Conservation (phyloP, 805 yeast genomes). For the Candida succiphila region DNA sequence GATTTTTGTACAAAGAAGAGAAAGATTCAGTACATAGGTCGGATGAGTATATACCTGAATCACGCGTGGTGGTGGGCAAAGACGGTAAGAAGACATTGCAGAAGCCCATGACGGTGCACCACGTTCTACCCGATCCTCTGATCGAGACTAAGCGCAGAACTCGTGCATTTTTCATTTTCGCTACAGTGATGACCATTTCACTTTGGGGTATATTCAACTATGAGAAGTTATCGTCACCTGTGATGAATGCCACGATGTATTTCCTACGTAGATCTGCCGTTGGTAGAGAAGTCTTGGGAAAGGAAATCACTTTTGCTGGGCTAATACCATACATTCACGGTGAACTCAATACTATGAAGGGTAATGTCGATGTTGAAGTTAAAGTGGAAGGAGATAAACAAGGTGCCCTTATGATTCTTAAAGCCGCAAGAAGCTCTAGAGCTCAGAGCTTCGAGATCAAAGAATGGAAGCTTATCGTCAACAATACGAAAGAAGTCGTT, state of each 20-base stretch:
- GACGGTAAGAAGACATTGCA: conserved; percentile 10
- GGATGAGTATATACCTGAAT: conserved; percentile 12
- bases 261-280: conserved; percentile 66
- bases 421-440: conserved; percentile 60
- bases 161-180: conserved; percentile 44
- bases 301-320: conserved; percentile 61
- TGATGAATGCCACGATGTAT: conserved; percentile 78
- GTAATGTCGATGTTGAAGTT: conserved; percentile 66
- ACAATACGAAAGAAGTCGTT: conserved; percentile 24
- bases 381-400: conserved; percentile 58
- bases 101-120: conserved; percentile 54
- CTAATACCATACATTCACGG: conserved; percentile 89
- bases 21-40: conserved; percentile 1
- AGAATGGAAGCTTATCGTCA: conserved; percentile 52
- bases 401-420: conserved; percentile 46
- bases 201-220: conserved; percentile 75
- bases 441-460: conserved; percentile 47
- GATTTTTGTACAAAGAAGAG: too few species aligned
- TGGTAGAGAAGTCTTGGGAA: conserved; percentile 61
- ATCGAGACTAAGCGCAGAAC: conserved; percentile 42
- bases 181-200: conserved; percentile 41
- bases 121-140: conserved; percentile 76
- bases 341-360: conserved; percentile 71
- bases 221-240: conserved; percentile 85
- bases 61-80: conserved; percentile 11